Conservation (phyloP, 306 rosid genomes). For the Boehmeria nivea region DNA sequence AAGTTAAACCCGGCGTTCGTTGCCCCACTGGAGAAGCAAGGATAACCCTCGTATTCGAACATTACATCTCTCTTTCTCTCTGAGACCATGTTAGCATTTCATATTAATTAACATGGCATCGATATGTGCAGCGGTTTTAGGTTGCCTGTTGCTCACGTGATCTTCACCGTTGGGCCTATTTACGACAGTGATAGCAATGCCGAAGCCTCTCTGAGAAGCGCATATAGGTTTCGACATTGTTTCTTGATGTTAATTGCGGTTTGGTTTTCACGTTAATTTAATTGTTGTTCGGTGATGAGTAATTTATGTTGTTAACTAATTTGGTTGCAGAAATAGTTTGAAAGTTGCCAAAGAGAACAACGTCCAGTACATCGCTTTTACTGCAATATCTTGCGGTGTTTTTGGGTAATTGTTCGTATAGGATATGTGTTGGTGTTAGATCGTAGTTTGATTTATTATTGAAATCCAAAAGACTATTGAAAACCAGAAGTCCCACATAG, state of each 20-base stretch:
- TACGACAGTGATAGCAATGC: constrained; percentile 41
- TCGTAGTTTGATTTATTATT: too few relatives aligned
- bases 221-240: too few relatives aligned
- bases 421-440: too few relatives aligned
- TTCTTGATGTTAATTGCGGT: too few relatives aligned
- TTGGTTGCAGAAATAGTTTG: constrained; percentile 63
- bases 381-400: constrained; percentile 89
- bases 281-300: too few relatives aligned
- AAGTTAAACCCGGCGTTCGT: constrained; percentile 64
- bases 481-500: too few relatives aligned
- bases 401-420: too few relatives aligned
- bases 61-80: background rate
- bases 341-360: constrained; percentile 61
- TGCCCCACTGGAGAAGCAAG: constrained; percentile 93
- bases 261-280: too few relatives aligned
- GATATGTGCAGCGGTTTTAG: constrained; percentile 74
- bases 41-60: constrained; percentile 61
- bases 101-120: too few relatives aligned
- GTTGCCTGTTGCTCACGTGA: constrained; percentile 70
- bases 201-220: constrained; percentile 52
- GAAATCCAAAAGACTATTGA: too few relatives aligned
- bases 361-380: constrained; percentile 69
- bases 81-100: too few relatives aligned
- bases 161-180: constrained; percentile 85
- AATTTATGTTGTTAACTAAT: background rate